Evolutionary conservation across 2,329 filamentous ascomycete species (phyloP).

Genomic region (Coniochaeta ligniaria): DNA sequence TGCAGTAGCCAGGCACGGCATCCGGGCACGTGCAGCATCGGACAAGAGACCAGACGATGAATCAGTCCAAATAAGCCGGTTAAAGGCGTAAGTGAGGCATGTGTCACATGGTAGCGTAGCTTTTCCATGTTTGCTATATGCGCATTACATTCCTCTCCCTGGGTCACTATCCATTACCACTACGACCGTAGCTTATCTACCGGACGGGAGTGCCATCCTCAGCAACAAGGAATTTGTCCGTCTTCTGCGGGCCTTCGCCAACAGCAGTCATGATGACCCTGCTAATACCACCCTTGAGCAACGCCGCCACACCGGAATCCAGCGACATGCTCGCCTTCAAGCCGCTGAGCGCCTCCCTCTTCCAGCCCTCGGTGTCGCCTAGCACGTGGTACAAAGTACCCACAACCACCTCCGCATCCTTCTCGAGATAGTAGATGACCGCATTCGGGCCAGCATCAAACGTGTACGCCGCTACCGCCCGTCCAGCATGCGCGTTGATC

Average conservation of each 20-base stretch:
- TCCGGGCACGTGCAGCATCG: not conserved
- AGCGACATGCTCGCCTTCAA: slow-evolving; percentile 50
- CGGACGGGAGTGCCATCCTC: slow-evolving; percentile 50
- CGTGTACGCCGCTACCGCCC: slow-evolving; percentile 83
- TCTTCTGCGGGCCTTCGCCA: slow-evolving; percentile 79
- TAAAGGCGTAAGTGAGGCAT: not conserved
- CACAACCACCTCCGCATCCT: slow-evolving; percentile 65
- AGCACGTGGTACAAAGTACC: slow-evolving; percentile 70
- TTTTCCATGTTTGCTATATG: not conserved
- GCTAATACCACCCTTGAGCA: slow-evolving; percentile 72
- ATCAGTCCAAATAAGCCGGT: too few relatives aligned
- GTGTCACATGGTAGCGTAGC: not conserved
- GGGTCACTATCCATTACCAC: not conserved
- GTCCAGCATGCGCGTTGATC: slow-evolving; percentile 75
- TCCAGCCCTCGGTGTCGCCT: slow-evolving; percentile 62
- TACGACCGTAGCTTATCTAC: slow-evolving; percentile 12
- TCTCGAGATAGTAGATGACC: slow-evolving; percentile 88
- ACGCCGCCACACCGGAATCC: slow-evolving; percentile 56
- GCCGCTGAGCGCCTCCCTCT: slow-evolving; percentile 40
- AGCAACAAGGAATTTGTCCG: slow-evolving; percentile 68
- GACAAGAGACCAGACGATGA: not conserved
- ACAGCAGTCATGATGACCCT: slow-evolving; percentile 88
- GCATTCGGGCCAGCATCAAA: slow-evolving; percentile 97
- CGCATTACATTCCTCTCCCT: not conserved
- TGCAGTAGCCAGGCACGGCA: not conserved